A percentile compares a stretch with the other conserved stretches of the same genome.
phyloP scores from a whole-genome alignment of 495 filamentous ascomycete species.

The Evansstolkia leycettana region DNA sequence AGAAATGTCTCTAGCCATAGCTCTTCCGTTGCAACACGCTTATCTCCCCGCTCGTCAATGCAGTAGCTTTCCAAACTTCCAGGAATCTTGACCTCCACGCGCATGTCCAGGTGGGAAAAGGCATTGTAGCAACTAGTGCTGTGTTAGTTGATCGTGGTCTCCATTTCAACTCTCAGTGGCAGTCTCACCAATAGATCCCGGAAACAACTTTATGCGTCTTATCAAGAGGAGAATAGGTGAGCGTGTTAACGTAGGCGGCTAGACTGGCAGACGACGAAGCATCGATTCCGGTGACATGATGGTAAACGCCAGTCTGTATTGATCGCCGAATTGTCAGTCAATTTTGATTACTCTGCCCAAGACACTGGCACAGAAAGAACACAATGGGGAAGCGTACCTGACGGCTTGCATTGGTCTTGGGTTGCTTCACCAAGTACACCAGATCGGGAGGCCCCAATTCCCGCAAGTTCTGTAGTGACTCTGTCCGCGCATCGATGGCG shows the following conservation, averaged over 20 bases:
- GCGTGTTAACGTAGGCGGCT: slow-evolving; percentile 94
- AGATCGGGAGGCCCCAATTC: slow-evolving; percentile 94
- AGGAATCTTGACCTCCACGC: slow-evolving; percentile 91
- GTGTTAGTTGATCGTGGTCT: not conserved
- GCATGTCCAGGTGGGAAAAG: slow-evolving; percentile 96
- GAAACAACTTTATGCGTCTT: slow-evolving; percentile 85
- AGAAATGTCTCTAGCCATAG: slow-evolving; percentile 97
- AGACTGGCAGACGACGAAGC: slow-evolving; percentile 94
- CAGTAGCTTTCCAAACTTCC: slow-evolving; percentile 92
- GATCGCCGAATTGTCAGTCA: not conserved
- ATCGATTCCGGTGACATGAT: slow-evolving; percentile 96
- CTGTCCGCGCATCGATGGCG: slow-evolving; percentile 80
- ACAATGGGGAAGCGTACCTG: slow-evolving; percentile 23
- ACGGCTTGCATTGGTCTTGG: slow-evolving; percentile 39
- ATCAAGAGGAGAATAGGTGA: slow-evolving; percentile 78
- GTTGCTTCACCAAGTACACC: slow-evolving; percentile 87
- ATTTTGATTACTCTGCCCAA: not conserved
- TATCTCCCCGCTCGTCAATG: slow-evolving; percentile 91
- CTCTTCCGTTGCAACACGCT: slow-evolving; percentile 78
- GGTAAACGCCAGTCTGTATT: slow-evolving; percentile 74
- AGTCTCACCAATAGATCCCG: slow-evolving; percentile 75
- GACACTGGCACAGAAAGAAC: not conserved
- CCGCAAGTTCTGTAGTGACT: slow-evolving; percentile 67
- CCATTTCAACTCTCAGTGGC: slow-evolving; percentile 4
- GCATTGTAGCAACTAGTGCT: slow-evolving; percentile 88